These are phyloP conservation scores for Bruguiera hainesii DNA, from an alignment of 441 rosid species.

Conservation along the genomic window DNA sequence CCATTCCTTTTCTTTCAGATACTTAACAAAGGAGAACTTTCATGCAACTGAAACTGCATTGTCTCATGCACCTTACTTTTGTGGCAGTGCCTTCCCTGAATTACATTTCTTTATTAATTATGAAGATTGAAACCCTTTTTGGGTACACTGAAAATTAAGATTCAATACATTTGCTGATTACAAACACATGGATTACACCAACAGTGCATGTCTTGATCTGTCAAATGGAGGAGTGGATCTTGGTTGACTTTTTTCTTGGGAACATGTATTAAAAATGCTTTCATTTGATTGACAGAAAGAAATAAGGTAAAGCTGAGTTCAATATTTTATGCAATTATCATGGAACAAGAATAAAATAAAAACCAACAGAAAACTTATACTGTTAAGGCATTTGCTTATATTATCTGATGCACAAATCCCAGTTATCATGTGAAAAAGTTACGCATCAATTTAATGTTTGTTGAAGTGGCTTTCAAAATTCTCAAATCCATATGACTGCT, in stretches of 20 bases:
- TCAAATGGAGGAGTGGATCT: no score
- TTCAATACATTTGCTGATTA: no score
- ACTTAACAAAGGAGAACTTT: neutral
- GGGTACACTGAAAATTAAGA: no score
- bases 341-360: neutral
- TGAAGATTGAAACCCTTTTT: no score
- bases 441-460: neutral
- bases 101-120: no score
- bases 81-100: neutral
- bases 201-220: no score
- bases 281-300: neutral
- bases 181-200: no score
- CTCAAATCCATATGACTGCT: constrained; percentile 5
- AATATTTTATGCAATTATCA: neutral
- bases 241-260: no score
- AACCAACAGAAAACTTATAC: neutral
- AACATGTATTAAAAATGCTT: neutral
- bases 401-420: neutral
- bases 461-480: constrained; percentile 1
- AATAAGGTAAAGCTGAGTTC: no score
- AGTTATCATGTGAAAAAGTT: neutral
- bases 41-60: neutral
- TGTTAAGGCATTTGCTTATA: no score
- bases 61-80: neutral
- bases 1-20: neutral